Base-by-base conservation (phyloP, 306 rosid species). In the Potentilla sterilis region DNA sequence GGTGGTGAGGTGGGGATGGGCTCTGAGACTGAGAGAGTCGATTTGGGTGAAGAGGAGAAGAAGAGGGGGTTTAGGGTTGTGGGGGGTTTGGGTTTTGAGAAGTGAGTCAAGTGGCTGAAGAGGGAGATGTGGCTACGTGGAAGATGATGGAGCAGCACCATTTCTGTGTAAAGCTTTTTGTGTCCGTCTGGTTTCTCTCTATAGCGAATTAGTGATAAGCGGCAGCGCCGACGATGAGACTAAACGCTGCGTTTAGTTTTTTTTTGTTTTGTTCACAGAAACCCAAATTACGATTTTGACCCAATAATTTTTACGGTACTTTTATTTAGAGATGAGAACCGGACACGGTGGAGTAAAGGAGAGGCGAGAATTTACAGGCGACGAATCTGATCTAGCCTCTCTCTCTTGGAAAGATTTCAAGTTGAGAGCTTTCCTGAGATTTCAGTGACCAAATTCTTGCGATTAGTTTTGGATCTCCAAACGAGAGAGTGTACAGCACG, bases 131-230 rank as follows among this genome's bases (percentile, higher is more conserved):
- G 86, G 59, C 80, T 35, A 67, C 75, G 82, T 8, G 92, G 81
- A 7, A 86, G 59, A 42, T 86, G 93, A 74, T 85, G 92, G 73
- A 85, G 91, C 34, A 84, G 74, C 65, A 77, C 87, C 98, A 94
- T 92, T 32, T 28, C 28, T 84, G 76, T 40, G 14, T 47, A 3
- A 43, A 19, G 11, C 32, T 47, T 32, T 6, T 35, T 68, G 28
- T 28, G 28, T 57, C 4, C 7, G 3, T 57, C 4, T 9, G 3
- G 43, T 61, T 74, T 32, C 10, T 42, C 59, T 64, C 59, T 48
- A 78, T 1, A n/a, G n/a, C n/a, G n/a, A n/a, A n/a, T n/a, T n/a
- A n/a, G 73, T 37, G 40, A 40, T 49, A 11, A 24, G 28, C 16
- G 18, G 15, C 14, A 18, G 19, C 18, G 68, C 19, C 11, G 42